Conservation (phyloP, 2,329 filamentous ascomycete species). For the Penicillium rolfsii region DNA sequence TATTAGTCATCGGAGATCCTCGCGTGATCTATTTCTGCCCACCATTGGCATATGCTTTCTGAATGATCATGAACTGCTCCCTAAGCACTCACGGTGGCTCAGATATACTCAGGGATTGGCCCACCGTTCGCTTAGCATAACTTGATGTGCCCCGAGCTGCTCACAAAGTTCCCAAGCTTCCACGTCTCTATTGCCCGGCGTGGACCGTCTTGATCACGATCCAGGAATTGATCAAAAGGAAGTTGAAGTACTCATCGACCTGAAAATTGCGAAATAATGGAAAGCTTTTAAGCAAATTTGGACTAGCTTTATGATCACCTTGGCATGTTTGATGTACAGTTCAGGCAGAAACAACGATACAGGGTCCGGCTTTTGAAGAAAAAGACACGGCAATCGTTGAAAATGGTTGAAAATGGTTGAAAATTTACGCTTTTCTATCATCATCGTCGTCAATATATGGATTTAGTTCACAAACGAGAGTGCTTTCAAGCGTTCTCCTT, state of each 20-base stretch:
- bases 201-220: too few species aligned
- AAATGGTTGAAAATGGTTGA: too few species aligned
- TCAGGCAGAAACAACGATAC: background rate
- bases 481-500: conserved; percentile 17
- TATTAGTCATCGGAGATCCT: conserved; percentile 5
- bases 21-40: background rate
- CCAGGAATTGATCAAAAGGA: too few species aligned
- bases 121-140: conserved; percentile 8
- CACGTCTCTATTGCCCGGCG: too few species aligned
- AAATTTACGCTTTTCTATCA: background rate
- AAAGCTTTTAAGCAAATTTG: too few species aligned
- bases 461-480: background rate
- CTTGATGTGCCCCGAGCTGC: too few species aligned
- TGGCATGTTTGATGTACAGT: too few species aligned
- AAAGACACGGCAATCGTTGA: background rate
- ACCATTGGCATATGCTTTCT: conserved; percentile 4
- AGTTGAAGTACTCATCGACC: too few species aligned
- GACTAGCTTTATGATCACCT: too few species aligned
- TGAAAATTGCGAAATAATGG: too few species aligned
- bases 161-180: too few species aligned
- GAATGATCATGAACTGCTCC: conserved; percentile 5
- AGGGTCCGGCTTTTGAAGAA: background rate
- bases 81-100: conserved; percentile 6
- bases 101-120: conserved; percentile 9
- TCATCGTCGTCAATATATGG: background rate